Evolutionary conservation across 768 basidiomycete species (phyloP), one percentile per base, ranked within the genome.

Genomic region (Favolaschia claudopus): DNA sequence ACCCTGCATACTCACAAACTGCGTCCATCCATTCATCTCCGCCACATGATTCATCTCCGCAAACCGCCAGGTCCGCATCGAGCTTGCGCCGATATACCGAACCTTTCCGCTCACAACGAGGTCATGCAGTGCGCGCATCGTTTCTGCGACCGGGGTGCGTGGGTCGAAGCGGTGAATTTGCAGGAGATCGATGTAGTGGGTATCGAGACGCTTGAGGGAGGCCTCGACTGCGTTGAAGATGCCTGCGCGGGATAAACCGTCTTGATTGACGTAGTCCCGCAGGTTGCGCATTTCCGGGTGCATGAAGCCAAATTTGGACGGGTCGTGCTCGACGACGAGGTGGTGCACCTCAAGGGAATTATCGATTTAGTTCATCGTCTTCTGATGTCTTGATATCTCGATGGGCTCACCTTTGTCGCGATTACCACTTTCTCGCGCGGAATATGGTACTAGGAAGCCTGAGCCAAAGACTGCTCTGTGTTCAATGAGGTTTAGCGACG

Each of bases 1-100:
- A 49, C 77, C 75, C 69, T 87, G 85, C 77, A 86, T 84, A 55
- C 83, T 81, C 45, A 84, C 74, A 60, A 87, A 87, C 59, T 74
- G 79, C 4, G 85, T 84, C 76, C 83, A 83, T 4, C 78, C 77
- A 17, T 82, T 67, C 55, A 71, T 72, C 39, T 72, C 68, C 5
- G 83, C 83, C 3, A 81, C 72, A 28, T 79, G 75, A 47, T 83
- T 80, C 69, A 84, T 69, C 49, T 73, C 63, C 14, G 75, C 72
- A 40, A 82, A 79, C 34, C 81, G 76, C 81, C 80, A 82, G 14
- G 79, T 68, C 9, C 75, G 70, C 79, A 82, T 80, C 48, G 78
- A 79, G 55, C 77, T 79, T 1, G 77, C 79, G 7, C 82, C 82
- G 39, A 84, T 76, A 62, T 85, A 79, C 47, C 76, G 63, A 27